Base-by-base conservation (phyloP, 2,329 filamentous ascomycete species). In the Neocucurbitaria cava region DNA sequence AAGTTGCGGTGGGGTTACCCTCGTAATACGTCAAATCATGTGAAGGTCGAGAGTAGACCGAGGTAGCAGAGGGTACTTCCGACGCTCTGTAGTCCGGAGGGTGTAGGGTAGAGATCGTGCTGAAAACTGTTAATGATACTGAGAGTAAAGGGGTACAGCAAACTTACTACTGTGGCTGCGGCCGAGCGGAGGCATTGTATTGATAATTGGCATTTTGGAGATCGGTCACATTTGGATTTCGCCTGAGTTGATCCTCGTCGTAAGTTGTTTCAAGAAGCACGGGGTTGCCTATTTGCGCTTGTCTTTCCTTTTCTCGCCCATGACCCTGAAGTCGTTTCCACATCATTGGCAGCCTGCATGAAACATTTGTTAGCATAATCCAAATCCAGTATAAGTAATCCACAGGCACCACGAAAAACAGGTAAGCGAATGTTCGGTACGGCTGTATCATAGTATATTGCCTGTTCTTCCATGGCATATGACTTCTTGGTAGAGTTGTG, bases 31-130 rank as follows among this genome's bases (percentile, higher is more conserved):
- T 64, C 20, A 59, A 20, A 23, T 65, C 61, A 13, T 81, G 80
- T 56, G 80, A 85, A 40, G 78, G 81, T 69, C 84, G 81, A 41
- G 86, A 86, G 70, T 89, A 89, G 42, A 87, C 62, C 15, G 88
- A 89, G 28, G 87, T 88, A 20, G 69, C 65, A 33, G 72, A 71
- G 7, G 68, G 66, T 8, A 65, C 64, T 53, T 70, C 65, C 8
- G 71, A 71, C 2, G 56, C 56, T 48, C 62, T 65, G 33, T 69
- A 66, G 36, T 65, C 56, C 35, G 59, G 61, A 39, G 61, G 56
- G 42, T 66, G 62, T 21, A 59, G 52, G 13, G 66, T 67, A n/a
- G 69, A 61, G 23, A 65, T 58, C 36, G 61, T 49, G 44, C 69
- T 66, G 62, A 54, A 62, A 18, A 21, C 45, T 42, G 43, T 57